Evolutionary conservation across 2,329 filamentous ascomycete species (phyloP).

Genomic region (Penicillium janthinellum): DNA sequence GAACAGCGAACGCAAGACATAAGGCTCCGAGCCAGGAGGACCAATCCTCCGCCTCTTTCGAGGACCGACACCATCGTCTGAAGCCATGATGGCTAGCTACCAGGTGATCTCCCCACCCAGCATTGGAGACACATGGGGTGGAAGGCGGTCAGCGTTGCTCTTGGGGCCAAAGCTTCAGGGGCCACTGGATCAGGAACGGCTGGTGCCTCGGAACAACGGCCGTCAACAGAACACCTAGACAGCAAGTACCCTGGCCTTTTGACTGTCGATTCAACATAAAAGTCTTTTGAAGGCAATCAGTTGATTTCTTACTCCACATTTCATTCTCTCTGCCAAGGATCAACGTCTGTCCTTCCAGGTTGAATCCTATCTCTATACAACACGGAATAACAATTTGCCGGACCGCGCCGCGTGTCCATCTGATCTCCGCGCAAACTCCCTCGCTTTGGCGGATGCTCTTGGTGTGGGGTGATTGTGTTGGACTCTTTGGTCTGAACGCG

Average conservation of each 20-base stretch:
- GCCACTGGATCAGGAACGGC: slow-evolving; percentile 18
- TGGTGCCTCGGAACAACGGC: slow-evolving; percentile 13
- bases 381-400: slow-evolving; percentile 38
- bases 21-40: slow-evolving; percentile 46
- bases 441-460: slow-evolving; percentile 20
- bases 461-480: slow-evolving; percentile 30
- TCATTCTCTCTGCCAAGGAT: background rate
- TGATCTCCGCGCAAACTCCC: slow-evolving; percentile 30
- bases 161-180: slow-evolving; percentile 27
- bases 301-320: background rate
- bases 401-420: slow-evolving; percentile 33
- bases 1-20: slow-evolving; percentile 47
- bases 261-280: background rate
- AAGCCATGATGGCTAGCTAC: slow-evolving; percentile 38
- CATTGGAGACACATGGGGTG: slow-evolving; percentile 18
- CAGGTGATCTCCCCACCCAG: slow-evolving; percentile 22
- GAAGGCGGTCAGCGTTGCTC: slow-evolving; percentile 25
- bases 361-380: slow-evolving; percentile 18
- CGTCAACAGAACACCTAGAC: background rate
- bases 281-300: background rate
- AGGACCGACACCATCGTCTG: slow-evolving; percentile 47
- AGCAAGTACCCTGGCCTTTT: background rate
- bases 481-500: slow-evolving; percentile 16
- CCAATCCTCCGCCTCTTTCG: slow-evolving; percentile 50
- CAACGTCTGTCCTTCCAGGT: background rate